Evolutionary conservation across 495 filamentous ascomycete species (phyloP).

Genomic region (Poronia punctata): DNA sequence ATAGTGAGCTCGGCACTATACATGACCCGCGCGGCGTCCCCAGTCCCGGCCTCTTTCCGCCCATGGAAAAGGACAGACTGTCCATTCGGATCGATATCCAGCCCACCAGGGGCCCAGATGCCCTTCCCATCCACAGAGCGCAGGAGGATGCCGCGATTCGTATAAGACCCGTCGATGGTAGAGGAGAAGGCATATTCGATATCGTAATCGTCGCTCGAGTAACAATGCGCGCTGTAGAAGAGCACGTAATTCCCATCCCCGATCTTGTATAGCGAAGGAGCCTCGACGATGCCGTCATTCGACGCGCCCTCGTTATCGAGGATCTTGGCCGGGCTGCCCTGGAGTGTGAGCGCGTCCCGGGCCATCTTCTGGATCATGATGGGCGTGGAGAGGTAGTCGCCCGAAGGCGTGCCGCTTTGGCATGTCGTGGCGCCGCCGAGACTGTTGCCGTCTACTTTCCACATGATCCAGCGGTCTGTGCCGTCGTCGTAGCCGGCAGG

Average conservation of each 20-base stretch:
- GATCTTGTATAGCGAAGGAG: slow-evolving; percentile 45
- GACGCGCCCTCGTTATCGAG: slow-evolving; percentile 43
- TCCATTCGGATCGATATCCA: slow-evolving; percentile 26
- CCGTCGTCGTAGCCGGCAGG: slow-evolving; percentile 48
- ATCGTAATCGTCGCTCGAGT: slow-evolving; percentile 44
- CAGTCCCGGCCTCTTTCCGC: slow-evolving; percentile 14
- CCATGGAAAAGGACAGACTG: slow-evolving; percentile 22
- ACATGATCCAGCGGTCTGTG: slow-evolving; percentile 47
- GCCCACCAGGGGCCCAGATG: slow-evolving; percentile 21
- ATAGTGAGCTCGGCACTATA: slow-evolving; percentile 22
- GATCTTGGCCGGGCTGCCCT: slow-evolving; percentile 43
- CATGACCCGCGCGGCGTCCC: slow-evolving; percentile 11
- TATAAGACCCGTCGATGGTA: slow-evolving; percentile 42
- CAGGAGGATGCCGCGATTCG: slow-evolving; percentile 28
- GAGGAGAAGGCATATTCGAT: slow-evolving; percentile 46
- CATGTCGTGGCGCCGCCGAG: slow-evolving; percentile 29
- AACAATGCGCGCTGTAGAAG: slow-evolving; percentile 57
- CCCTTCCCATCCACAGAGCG: slow-evolving; percentile 21
- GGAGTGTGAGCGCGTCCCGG: slow-evolving; percentile 42
- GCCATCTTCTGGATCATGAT: slow-evolving; percentile 50
- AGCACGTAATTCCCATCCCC: slow-evolving; percentile 47
- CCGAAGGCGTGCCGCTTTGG: slow-evolving; percentile 18
- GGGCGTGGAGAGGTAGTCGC: slow-evolving; percentile 36
- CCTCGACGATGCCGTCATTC: slow-evolving; percentile 56
- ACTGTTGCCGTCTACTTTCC: slow-evolving; percentile 55